These are phyloP conservation scores for Magnaporthiopsis poae DNA, from an alignment of 2,329 filamentous ascomycete genomes.

Conservation along the genomic window DNA sequence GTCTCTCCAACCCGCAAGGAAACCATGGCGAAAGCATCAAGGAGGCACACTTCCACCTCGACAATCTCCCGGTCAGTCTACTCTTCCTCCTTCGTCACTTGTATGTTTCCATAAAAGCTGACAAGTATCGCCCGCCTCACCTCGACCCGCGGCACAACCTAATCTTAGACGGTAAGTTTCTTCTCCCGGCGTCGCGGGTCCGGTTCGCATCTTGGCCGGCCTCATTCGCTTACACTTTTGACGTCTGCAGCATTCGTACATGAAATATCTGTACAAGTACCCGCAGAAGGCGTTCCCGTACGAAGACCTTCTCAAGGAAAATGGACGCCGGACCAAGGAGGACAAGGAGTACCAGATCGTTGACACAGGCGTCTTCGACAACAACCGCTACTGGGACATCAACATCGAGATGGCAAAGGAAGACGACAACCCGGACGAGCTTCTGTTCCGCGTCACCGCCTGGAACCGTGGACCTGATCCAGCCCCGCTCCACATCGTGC, in stretches of 20 bases:
- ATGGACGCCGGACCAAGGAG: slow-evolving; percentile 62
- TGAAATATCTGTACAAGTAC: slow-evolving; percentile 98
- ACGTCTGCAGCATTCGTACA: slow-evolving; percentile 72
- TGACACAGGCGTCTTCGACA: slow-evolving; percentile 79
- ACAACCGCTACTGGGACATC: slow-evolving; percentile 92
- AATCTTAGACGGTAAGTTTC: slow-evolving; percentile 33
- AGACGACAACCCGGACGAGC: slow-evolving; percentile 77
- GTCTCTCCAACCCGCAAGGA: slow-evolving; percentile 88
- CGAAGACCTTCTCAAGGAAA: slow-evolving; percentile 75
- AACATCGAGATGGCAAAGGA: slow-evolving; percentile 95
- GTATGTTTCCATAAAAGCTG: neutral
- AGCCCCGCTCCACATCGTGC: slow-evolving; percentile 84
- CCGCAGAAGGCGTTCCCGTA: slow-evolving; percentile 88
- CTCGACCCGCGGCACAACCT: neutral
- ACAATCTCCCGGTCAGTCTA: slow-evolving; percentile 66
- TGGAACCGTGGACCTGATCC: slow-evolving; percentile 90
- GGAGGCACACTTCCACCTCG: slow-evolving; percentile 89
- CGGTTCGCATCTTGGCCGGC: neutral
- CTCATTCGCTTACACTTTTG: slow-evolving; percentile 10
- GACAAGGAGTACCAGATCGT: slow-evolving; percentile 87
- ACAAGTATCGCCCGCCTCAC: neutral
- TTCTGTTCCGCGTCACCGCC: slow-evolving; percentile 87
- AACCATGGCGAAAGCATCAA: slow-evolving; percentile 97
- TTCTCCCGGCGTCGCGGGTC: neutral
- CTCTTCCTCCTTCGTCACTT: neutral